phyloP scores from a whole-genome alignment of 805 yeast genomes.

The Wickerhamiella domercqiae region DNA sequence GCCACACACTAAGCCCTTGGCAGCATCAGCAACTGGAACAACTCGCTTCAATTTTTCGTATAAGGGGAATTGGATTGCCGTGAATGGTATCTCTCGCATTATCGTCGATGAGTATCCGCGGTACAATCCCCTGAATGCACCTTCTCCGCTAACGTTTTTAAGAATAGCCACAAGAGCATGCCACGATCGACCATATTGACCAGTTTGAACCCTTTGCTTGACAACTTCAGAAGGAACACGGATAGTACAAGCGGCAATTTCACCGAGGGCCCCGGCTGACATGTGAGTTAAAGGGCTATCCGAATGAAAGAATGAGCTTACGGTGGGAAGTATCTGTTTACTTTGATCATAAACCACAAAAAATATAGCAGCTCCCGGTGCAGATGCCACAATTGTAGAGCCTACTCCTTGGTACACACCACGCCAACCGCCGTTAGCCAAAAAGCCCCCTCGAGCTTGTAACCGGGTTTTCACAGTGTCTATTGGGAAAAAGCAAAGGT shows the following conservation, averaged over 20 bases:
- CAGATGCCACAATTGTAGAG: slow-evolving; percentile 84
- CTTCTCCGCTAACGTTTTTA: slow-evolving; percentile 58
- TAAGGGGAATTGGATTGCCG: slow-evolving; percentile 87
- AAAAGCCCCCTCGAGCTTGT: slow-evolving; percentile 92
- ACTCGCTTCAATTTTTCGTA: slow-evolving; percentile 65
- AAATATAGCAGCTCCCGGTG: slow-evolving; percentile 70
- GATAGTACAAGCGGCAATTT: slow-evolving; percentile 80
- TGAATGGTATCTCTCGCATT: slow-evolving; percentile 91
- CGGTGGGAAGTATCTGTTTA: slow-evolving; percentile 9
- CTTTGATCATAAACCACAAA: slow-evolving; percentile 63
- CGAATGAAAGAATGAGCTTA: slow-evolving; percentile 10
- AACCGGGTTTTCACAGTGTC: slow-evolving; percentile 89
- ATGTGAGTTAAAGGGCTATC: slow-evolving; percentile 47
- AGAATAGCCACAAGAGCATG: slow-evolving; percentile 51
- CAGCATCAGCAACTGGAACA: slow-evolving; percentile 35
- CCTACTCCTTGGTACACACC: slow-evolving; percentile 91
- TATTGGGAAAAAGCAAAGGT: slow-evolving; percentile 85
- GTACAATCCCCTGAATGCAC: slow-evolving; percentile 61
- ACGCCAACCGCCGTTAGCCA: slow-evolving; percentile 78
- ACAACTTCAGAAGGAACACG: slow-evolving; percentile 95
- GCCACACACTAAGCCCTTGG: slow-evolving; percentile 77
- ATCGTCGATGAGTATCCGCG: slow-evolving; percentile 91
- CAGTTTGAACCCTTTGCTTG: slow-evolving; percentile 85
- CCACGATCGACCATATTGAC: slow-evolving; percentile 40
- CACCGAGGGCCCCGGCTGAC: slow-evolving; percentile 81